Conservation (phyloP, 2,329 filamentous ascomycete species). For the Diaporthe citriasiana region DNA sequence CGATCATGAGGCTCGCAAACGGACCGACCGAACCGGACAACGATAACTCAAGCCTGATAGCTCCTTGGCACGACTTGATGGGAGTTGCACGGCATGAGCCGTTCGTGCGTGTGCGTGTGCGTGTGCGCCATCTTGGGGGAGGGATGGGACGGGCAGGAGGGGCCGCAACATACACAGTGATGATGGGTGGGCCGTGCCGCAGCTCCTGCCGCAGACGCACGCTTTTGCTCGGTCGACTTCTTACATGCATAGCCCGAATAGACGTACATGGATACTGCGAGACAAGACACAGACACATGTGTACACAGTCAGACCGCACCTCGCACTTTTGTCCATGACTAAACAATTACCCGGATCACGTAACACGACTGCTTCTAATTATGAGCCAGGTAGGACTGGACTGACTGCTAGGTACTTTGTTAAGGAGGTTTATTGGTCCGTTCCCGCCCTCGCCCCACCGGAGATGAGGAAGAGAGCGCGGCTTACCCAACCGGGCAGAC, state of each 20-base stretch:
- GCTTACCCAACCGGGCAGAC: constrained; percentile 30
- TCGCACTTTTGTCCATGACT: constrained; percentile 1
- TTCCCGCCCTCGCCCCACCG: neutral
- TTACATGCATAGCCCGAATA: neutral
- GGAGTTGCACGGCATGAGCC: constrained; percentile 18
- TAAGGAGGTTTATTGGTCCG: neutral
- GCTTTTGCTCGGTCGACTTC: neutral
- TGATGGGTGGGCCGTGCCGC: neutral
- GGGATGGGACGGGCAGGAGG: neutral
- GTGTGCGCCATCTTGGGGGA: neutral
- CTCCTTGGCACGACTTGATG: neutral
- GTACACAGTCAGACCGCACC: neutral
- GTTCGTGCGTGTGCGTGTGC: constrained; percentile 1
- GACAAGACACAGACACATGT: neutral
- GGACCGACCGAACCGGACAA: constrained; percentile 31
- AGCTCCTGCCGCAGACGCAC: constrained; percentile 15
- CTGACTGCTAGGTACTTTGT: neutral
- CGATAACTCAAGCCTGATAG: constrained; percentile 17
- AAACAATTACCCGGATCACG: constrained; percentile 3
- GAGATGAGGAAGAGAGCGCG: neutral
- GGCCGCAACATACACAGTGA: neutral
- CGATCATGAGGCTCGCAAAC: constrained; percentile 34
- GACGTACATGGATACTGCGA: neutral
- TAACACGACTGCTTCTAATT: constrained; percentile 30
- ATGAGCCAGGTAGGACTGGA: neutral